Evolutionary conservation across 148 eudicot genomes (phyloP), one percentile per base, ranked within the genome.

Genomic region (Hydrangea macrophylla): DNA sequence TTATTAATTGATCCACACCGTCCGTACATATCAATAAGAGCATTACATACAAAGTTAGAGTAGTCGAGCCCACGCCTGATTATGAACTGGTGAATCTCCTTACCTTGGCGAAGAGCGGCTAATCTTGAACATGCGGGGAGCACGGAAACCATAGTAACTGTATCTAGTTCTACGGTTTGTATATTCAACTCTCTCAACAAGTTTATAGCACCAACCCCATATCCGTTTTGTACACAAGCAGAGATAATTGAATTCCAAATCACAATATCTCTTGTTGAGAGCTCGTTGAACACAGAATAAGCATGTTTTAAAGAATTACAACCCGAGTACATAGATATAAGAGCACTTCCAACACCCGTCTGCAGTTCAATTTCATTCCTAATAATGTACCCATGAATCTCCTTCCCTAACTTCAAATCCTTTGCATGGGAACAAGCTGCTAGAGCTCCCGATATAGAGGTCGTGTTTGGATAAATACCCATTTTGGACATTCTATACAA

Each of bases 11-110:
- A 31, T 42, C 73, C 65, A 59, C 73, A 69, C 54, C 58, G 37
- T 31, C 65, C 73, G 59, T 69, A 69, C 73, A 69, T 69, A 28
- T 69, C 65, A 42, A 69, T 44, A 58, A 69, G 64, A 64, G 64
- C 44, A 13, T 69, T 69, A 18, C 42, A 69, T 58, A 69, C 28
- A 31, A 60, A 69, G 62, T 69, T 59, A 45, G 44, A 35, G 26
- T 23, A 28, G 20, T 59, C 11, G 9, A 69, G 58, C 31, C 73
- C 58, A 31, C 48, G 73, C 28, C 45, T 69, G 56, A 69, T 48
- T 32, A 69, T 39, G 33, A 40, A 50, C 26, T 70, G 73, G 35
- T 70, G 73, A 59, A 69, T 59, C 63, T 69, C 73, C 59, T 61
- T 59, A 30, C 73, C 73, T 0, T 59, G 73, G 22, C 65, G 65